These are phyloP conservation scores for Corinectria fuckeliana DNA, from an alignment of 2,329 filamentous ascomycete genomes.

Conservation along the genomic window DNA sequence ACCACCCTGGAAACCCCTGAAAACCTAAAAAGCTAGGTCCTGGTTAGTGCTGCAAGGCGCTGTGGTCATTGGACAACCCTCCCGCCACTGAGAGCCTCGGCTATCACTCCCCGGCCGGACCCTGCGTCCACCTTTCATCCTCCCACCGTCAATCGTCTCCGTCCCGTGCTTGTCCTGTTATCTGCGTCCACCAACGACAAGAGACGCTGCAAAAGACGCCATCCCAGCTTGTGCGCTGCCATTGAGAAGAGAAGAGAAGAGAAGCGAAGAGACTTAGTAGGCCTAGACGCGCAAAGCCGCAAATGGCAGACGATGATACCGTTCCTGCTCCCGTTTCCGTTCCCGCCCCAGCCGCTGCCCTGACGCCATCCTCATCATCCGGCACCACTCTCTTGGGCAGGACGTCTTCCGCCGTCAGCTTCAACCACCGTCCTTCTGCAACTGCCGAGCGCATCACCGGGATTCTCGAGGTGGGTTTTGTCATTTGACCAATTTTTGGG, in stretches of 20 bases:
- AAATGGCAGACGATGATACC: conserved; percentile 9
- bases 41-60: too few species aligned
- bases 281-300: neutral
- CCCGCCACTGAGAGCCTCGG: too few species aligned
- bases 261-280: neutral
- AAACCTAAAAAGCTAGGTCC: neutral
- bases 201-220: neutral
- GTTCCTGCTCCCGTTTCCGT: neutral
- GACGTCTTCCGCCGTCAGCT: conserved; percentile 28
- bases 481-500: neutral
- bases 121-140: neutral
- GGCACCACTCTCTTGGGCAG: conserved; percentile 17
- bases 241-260: neutral
- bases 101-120: neutral
- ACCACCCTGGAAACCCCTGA: neutral
- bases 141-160: neutral
- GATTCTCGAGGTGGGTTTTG: conserved; percentile 53
- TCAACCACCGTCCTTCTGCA: conserved; percentile 34
- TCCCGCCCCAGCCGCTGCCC: conserved; percentile 3
- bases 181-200: neutral
- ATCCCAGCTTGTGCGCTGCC: conserved; percentile 6
- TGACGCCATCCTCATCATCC: conserved; percentile 20
- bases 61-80: neutral
- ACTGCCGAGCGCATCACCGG: conserved; percentile 50
- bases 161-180: too few species aligned